Evolutionary conservation across 768 basidiomycete genomes (phyloP).

Genomic region (Trametes elegans): DNA sequence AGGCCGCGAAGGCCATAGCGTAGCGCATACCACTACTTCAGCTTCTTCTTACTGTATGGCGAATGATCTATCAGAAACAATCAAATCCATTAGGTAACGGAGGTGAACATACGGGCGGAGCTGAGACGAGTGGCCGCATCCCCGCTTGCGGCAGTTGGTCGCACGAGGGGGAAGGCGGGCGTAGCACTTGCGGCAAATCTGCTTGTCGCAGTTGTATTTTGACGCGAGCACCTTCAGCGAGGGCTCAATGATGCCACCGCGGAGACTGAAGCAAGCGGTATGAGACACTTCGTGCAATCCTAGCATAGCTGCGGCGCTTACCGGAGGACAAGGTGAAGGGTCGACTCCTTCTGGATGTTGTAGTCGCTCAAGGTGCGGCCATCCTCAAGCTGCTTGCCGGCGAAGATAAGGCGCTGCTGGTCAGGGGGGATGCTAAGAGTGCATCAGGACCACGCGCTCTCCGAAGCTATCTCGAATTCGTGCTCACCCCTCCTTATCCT

Average conservation of each 20-base stretch:
- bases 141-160: constrained; percentile 97
- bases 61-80: neutral
- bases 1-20: neutral
- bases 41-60: constrained; percentile 82
- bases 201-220: constrained; percentile 99
- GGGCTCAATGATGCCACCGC: constrained; percentile 99
- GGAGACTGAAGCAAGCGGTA: constrained; percentile 54
- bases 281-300: neutral
- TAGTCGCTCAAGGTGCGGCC: constrained; percentile 95
- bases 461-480: neutral
- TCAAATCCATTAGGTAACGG: neutral
- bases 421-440: constrained; percentile 82
- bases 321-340: constrained; percentile 96
- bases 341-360: constrained; percentile 98
- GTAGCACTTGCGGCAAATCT: constrained; percentile 99
- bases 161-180: constrained; percentile 99
- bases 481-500: constrained; percentile 74
- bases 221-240: constrained; percentile 95
- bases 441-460: neutral
- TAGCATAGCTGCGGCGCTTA: constrained; percentile 35
- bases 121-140: constrained; percentile 87
- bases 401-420: constrained; percentile 94
- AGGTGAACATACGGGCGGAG: constrained; percentile 78
- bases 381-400: constrained; percentile 98
- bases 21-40: constrained; percentile 65